phyloP scores from a whole-genome alignment of 768 basidiomycete species.

The Harrya chromipes region DNA sequence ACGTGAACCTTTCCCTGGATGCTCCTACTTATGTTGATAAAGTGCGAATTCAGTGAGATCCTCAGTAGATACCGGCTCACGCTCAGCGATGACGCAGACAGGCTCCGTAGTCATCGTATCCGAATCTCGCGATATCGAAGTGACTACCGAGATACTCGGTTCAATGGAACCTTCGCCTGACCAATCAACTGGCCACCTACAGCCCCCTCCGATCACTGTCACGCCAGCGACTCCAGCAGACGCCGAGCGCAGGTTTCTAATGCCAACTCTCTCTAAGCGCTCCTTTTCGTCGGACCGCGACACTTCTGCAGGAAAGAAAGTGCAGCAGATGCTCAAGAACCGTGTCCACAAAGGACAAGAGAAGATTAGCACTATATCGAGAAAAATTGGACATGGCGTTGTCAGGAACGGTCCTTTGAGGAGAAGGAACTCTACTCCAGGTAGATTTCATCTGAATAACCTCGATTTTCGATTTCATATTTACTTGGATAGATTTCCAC shows the following conservation, averaged over 20 bases:
- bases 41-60: constrained; percentile 23
- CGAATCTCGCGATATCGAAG: constrained; percentile 15
- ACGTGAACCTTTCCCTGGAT: constrained; percentile 3
- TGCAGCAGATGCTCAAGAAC: constrained; percentile 72
- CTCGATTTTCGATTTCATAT: background rate
- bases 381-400: constrained; percentile 72
- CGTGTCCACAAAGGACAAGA: constrained; percentile 71
- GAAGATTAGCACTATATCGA: constrained; percentile 72
- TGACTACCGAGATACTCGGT: constrained; percentile 1
- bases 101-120: constrained; percentile 12
- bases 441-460: constrained; percentile 34
- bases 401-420: constrained; percentile 52
- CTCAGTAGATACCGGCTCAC: constrained; percentile 28
- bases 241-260: constrained; percentile 16
- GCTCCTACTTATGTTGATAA: background rate
- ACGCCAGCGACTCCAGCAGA: constrained; percentile 59
- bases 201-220: constrained; percentile 48
- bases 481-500: constrained; percentile 56
- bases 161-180: constrained; percentile 3
- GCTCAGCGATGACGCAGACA: constrained; percentile 23
- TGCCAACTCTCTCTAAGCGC: constrained; percentile 21
- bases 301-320: constrained; percentile 62
- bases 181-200: background rate
- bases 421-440: constrained; percentile 66
- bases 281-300: constrained; percentile 38